Percentiles rank a stretch among this genome's conserved stretches.
phyloP scores from a whole-genome alignment of 1,284 basidiomycete genomes.

The Malassezia sympodialis region DNA sequence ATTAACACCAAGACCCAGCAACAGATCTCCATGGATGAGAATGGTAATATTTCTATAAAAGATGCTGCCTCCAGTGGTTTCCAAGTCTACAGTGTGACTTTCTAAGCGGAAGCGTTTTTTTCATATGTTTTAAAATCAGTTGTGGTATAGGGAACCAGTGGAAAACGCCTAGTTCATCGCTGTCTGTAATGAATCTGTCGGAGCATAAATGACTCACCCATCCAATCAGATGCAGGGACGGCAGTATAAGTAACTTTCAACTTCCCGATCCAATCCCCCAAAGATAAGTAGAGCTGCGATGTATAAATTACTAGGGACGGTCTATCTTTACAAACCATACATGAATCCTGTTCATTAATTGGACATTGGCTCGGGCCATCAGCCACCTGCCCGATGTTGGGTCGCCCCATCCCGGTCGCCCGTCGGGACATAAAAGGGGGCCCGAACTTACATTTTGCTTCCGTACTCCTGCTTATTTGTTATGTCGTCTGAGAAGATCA shows the following conservation, averaged over 20 bases:
- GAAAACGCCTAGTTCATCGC: too few relatives aligned
- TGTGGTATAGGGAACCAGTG: too few relatives aligned
- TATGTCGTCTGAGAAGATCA: constrained; percentile 33
- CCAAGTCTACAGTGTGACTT: constrained; percentile 11
- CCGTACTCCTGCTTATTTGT: not conserved
- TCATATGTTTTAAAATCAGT: too few relatives aligned
- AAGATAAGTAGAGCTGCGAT: not conserved
- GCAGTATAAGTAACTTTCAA: not conserved
- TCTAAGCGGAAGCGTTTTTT: not conserved
- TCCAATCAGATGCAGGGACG: not conserved
- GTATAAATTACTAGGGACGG: not conserved
- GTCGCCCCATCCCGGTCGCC: not conserved
- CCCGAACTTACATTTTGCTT: not conserved
- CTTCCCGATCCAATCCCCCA: not conserved
- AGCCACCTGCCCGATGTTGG: not conserved
- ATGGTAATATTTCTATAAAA: not conserved
- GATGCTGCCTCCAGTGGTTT: not conserved
- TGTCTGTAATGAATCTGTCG: not conserved
- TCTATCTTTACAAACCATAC: not conserved
- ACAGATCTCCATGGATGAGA: constrained; percentile 6
- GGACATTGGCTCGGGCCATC: not conserved
- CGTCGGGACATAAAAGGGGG: not conserved
- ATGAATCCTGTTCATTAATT: not conserved
- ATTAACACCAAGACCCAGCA: not conserved
- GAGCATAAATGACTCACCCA: not conserved